phyloP scores from a whole-genome alignment of 345 rosid species.

The Hirschfeldia incana region DNA sequence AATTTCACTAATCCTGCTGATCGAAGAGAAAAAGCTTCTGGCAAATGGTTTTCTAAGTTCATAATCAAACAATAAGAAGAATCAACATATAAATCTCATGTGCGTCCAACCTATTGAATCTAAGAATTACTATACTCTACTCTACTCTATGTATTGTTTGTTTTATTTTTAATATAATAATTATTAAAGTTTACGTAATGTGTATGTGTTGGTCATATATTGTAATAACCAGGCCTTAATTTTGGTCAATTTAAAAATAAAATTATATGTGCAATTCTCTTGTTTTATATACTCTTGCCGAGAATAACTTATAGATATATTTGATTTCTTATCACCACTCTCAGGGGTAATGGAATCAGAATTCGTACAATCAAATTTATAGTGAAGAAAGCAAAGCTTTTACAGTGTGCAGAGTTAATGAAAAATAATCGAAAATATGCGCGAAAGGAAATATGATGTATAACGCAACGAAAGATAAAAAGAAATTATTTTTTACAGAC shows the following conservation, averaged over 20 bases:
- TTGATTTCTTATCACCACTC: background rate
- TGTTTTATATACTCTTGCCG: background rate
- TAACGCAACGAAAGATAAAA: no score
- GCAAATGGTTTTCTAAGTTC: conserved; percentile 42
- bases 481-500: no score
- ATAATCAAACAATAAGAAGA: conserved; percentile 14
- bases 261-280: no score
- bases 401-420: no score
- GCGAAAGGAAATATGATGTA: no score
- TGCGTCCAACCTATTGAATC: background rate
- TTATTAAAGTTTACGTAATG: background rate
- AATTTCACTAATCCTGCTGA: conserved; percentile 35
- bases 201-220: background rate
- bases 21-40: conserved; percentile 29
- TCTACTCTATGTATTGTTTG: background rate
- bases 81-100: background rate
- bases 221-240: background rate
- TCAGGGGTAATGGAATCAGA: no score
- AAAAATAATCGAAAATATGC: no score
- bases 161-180: background rate
- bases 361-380: no score
- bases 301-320: background rate
- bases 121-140: background rate
- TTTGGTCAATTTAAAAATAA: background rate
- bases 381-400: no score